phyloP scores from a whole-genome alignment of 2,329 filamentous ascomycete species.

The Albophoma yamanashiensis region DNA sequence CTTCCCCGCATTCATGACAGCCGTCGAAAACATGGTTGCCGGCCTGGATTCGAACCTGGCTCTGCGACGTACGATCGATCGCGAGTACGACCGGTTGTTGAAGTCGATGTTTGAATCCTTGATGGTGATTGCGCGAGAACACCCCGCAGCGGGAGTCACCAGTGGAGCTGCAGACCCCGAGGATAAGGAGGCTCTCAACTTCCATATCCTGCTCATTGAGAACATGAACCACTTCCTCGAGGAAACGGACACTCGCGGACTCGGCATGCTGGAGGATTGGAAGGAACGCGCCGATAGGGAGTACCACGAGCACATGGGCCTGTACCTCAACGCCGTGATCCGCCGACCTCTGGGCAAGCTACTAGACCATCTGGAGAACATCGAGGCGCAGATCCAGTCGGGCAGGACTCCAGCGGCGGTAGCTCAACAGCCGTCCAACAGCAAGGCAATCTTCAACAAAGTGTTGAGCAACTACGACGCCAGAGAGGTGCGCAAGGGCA shows the following conservation, averaged over 20 bases:
- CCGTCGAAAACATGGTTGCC: constrained; percentile 74
- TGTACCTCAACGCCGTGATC: constrained; percentile 84
- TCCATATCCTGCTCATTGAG: constrained; percentile 93
- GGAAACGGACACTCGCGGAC: constrained; percentile 67
- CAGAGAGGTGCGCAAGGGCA: constrained; percentile 81
- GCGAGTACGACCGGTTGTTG: constrained; percentile 79
- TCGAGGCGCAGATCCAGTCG: constrained; percentile 58
- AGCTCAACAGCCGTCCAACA: constrained; percentile 72
- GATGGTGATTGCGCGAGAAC: constrained; percentile 80
- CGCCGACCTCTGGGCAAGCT: constrained; percentile 81
- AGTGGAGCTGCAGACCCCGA: constrained; percentile 49
- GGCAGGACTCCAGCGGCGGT: constrained; percentile 54
- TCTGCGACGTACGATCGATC: constrained; percentile 69
- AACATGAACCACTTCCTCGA: constrained; percentile 98
- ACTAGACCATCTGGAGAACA: constrained; percentile 82
- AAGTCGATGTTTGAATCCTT: constrained; percentile 96
- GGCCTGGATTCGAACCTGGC: constrained; percentile 44
- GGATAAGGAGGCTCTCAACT: constrained; percentile 94
- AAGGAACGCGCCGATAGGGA: constrained; percentile 66
- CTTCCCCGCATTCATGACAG: constrained; percentile 76
- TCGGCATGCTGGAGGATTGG: constrained; percentile 75
- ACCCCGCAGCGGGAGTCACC: constrained; percentile 36
- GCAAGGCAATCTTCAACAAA: constrained; percentile 76
- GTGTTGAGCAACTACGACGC: constrained; percentile 68
- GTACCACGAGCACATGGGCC: constrained; percentile 73